phyloP scores from a whole-genome alignment of 2,329 filamentous ascomycete genomes.

The Aureobasidium sp. region DNA sequence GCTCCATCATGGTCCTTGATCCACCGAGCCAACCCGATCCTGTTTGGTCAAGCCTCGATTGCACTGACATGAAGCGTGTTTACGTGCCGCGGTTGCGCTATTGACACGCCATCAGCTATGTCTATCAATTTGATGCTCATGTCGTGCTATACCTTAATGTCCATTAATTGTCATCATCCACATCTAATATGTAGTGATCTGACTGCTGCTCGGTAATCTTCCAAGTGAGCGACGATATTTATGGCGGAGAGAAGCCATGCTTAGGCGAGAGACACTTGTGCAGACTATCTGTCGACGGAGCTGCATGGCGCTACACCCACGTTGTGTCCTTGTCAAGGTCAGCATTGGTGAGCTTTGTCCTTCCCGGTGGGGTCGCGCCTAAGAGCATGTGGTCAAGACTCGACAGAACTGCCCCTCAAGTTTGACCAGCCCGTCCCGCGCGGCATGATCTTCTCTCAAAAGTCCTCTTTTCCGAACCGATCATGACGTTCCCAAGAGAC shows the following conservation, averaged over 20 bases:
- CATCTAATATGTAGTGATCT: not conserved
- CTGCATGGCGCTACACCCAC: slow-evolving; percentile 5
- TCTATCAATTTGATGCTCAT: not conserved
- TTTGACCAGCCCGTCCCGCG: not conserved
- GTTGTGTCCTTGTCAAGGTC: not conserved
- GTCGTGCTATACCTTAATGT: not conserved
- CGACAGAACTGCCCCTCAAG: not conserved
- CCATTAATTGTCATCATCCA: slow-evolving; percentile 4
- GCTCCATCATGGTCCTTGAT: not conserved
- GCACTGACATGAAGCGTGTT: not conserved
- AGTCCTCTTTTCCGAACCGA: not conserved
- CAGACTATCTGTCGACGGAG: slow-evolving; percentile 1
- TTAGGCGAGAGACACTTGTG: slow-evolving; percentile 5
- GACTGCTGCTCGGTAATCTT: slow-evolving; percentile 1
- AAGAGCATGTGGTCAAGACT: slow-evolving; percentile 8
- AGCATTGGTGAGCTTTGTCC: slow-evolving; percentile 1
- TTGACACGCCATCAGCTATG: slow-evolving; percentile 3
- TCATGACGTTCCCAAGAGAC: slow-evolving; percentile 1
- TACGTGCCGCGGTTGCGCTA: slow-evolving; percentile 1
- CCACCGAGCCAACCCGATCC: not conserved
- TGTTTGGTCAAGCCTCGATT: not conserved
- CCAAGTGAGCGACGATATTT: not conserved
- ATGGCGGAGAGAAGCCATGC: slow-evolving; percentile 3
- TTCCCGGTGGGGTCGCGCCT: not conserved
- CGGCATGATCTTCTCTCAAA: not conserved